Percentiles rank a stretch among this genome's conserved stretches.
These are phyloP conservation scores for Euphorbia peplus DNA, from an alignment of 345 rosid species.

Conservation along the genomic window DNA sequence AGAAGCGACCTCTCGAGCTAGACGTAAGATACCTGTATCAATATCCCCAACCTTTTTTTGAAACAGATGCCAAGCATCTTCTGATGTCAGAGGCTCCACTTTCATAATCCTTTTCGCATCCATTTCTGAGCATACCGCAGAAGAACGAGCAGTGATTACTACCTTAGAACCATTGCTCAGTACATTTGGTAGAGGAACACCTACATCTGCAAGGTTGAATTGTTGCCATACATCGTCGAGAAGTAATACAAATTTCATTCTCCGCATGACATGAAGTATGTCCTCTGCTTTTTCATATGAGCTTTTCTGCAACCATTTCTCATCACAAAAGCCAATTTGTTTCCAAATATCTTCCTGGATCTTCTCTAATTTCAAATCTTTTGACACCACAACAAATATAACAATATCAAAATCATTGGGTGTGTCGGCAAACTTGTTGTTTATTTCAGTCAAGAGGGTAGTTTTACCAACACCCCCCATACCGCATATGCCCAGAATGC, in stretches of 20 bases:
- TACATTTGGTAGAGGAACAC: too few relatives aligned
- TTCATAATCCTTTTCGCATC: not conserved
- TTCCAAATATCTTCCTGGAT: slow-evolving; percentile 36
- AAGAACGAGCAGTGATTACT: too few relatives aligned
- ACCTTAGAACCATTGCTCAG: too few relatives aligned
- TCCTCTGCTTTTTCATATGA: too few relatives aligned
- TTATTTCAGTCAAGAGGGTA: not conserved
- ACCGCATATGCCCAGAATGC: not conserved
- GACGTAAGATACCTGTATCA: not conserved
- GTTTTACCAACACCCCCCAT: slow-evolving; percentile 5
- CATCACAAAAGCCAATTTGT: too few relatives aligned
- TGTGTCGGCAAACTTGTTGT: not conserved
- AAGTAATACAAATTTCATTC: too few relatives aligned
- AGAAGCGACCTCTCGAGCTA: not conserved
- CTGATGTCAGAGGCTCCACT: not conserved
- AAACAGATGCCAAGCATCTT: too few relatives aligned
- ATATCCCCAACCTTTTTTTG: too few relatives aligned
- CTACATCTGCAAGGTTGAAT: too few relatives aligned
- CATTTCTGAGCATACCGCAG: not conserved
- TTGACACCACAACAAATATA: not conserved
- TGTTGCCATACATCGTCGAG: too few relatives aligned
- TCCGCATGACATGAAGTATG: too few relatives aligned
- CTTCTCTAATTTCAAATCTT: slow-evolving; percentile 23
- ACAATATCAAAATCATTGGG: not conserved
- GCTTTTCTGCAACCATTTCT: too few relatives aligned